Percentiles rank a stretch among this genome's conserved stretches.
phyloP scores from a whole-genome alignment of 441 rosid genomes.

The Bruguiera hainesii region DNA sequence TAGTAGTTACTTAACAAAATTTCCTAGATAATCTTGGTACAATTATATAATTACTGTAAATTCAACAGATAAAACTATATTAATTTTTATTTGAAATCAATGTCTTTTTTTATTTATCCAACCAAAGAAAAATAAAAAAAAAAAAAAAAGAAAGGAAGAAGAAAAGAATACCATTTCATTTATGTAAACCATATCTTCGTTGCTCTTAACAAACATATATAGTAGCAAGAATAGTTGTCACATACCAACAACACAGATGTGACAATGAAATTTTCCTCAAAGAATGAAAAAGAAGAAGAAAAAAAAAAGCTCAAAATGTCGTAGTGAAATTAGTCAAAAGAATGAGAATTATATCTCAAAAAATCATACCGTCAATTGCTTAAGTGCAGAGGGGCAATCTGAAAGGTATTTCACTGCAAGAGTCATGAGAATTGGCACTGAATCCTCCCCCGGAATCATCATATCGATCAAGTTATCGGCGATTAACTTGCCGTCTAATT shows the following conservation, averaged over 20 bases:
- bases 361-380: slow-evolving; percentile 54
- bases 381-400: slow-evolving; percentile 69
- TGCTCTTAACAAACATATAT: no score
- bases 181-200: no score
- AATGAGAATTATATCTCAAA: no score
- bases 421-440: slow-evolving; percentile 90
- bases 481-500: slow-evolving; percentile 63
- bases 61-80: no score
- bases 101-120: no score
- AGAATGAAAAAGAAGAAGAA: background rate
- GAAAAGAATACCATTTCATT: no score
- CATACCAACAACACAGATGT: slow-evolving; percentile 2
- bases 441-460: slow-evolving; percentile 99
- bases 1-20: no score
- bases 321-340: background rate
- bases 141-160: no score
- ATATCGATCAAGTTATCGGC: slow-evolving; percentile 91
- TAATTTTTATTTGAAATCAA: no score
- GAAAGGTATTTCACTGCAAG: slow-evolving; percentile 87
- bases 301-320: slow-evolving; percentile 4
- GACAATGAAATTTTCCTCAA: background rate
- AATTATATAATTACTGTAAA: no score
- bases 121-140: no score
- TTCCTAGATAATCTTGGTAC: no score
- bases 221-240: slow-evolving; percentile 1